Conservation (phyloP, 179 eudicot species). For the Beta lomatogona region DNA sequence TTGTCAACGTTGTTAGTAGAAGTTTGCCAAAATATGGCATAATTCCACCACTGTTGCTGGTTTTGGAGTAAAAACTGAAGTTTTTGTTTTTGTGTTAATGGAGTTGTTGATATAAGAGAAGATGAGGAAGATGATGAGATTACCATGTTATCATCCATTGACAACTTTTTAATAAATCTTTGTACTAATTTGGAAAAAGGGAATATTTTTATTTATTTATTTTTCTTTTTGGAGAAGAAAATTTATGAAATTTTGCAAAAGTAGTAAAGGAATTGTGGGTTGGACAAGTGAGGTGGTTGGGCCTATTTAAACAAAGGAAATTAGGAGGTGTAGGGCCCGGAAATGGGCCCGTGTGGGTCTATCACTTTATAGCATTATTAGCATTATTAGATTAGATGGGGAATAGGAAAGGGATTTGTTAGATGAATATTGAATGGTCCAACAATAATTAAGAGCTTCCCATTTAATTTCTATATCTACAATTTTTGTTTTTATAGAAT, state of each 20-base stretch:
- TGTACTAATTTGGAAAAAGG: not conserved
- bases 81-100: conserved; percentile 32
- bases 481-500: no score
- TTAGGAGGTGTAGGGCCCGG: not conserved
- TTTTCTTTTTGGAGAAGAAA: not conserved
- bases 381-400: not conserved
- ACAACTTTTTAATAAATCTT: no score
- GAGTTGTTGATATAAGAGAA: conserved; percentile 24
- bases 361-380: not conserved
- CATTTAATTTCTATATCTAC: no score
- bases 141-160: conserved; percentile 22
- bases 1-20: conserved; percentile 19
- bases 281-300: not conserved
- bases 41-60: conserved; percentile 57
- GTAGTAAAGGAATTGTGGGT: not conserved
- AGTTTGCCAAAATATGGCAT: conserved; percentile 73
- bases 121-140: conserved; percentile 28
- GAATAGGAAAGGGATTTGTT: no score
- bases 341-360: not conserved
- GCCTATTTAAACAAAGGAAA: not conserved
- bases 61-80: conserved; percentile 48
- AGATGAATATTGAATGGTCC: no score
- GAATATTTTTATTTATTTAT: not conserved
- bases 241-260: not conserved
- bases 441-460: no score